These are phyloP conservation scores for Filobasidium uniguttulatum DNA, from an alignment of 1,284 basidiomycete genomes.

Conservation along the genomic window DNA sequence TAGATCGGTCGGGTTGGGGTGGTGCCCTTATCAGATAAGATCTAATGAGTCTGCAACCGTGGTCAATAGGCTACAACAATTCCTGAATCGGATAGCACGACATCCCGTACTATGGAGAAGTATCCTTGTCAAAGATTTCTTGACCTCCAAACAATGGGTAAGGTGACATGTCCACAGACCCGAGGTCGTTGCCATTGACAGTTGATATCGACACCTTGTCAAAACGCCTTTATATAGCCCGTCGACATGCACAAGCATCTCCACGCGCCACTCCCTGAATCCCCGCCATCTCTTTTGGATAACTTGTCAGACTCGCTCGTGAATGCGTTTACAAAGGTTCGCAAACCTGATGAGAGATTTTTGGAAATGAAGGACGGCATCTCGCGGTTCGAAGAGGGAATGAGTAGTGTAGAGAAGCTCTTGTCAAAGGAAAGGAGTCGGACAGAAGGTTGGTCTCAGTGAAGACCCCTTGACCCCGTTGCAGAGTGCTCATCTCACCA, in stretches of 20 bases:
- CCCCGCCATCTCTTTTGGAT: conserved; percentile 69
- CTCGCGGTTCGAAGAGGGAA: conserved; percentile 88
- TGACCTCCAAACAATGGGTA: conserved; percentile 97
- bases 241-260: conserved; percentile 91
- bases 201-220: background rate
- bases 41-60: too few species aligned
- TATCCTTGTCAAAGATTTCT: conserved; percentile 75
- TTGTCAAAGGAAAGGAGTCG: conserved; percentile 60
- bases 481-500: too few species aligned
- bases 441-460: conserved; percentile 64
- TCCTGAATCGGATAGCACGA: conserved; percentile 73
- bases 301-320: conserved; percentile 89
- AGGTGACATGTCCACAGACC: conserved; percentile 20
- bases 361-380: conserved; percentile 76
- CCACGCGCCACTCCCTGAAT: conserved; percentile 73
- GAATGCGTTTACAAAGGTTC: conserved; percentile 76
- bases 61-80: conserved; percentile 89
- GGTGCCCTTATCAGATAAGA: too few species aligned
- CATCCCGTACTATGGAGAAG: conserved; percentile 93
- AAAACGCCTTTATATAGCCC: too few species aligned
- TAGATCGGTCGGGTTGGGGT: too few species aligned
- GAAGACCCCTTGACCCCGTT: conserved; percentile 19
- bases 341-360: conserved; percentile 93
- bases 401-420: conserved; percentile 64
- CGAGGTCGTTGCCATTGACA: background rate